Base-by-base conservation (phyloP, 306 rosid genomes). In the Carpinus viminea region DNA sequence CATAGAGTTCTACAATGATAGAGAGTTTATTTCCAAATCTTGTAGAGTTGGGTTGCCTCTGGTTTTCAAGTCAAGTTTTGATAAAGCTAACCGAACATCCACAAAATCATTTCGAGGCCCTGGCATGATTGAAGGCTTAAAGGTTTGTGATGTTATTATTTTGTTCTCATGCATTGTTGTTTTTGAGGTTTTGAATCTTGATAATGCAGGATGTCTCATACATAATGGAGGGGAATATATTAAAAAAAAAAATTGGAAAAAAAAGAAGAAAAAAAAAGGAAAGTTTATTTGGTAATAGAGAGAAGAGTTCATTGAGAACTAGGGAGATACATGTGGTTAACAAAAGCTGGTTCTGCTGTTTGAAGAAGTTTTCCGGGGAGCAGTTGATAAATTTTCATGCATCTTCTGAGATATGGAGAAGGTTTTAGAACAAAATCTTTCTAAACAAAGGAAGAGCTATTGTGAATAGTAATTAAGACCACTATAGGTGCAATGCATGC, bases 51-150 rank as follows among this genome's bases (percentile, higher is more conserved):
- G 96, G 75, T 80, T 95, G 84, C 98, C 94, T 6, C 83, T 95
- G 88, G 91, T 95, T 78, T 95, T 95, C 89, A 93, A 92, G 88
- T 91, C 99, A 64, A 95, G 99, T 88, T 95, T 95, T 74, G 98
- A 95, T 81, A 95, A 93, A 84, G 99, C 99, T 74, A 95, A 95
- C 83, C 87, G 97, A 55, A 95, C 98, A 64, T 95, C 99, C 24
- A 91, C 98, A 68, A 95, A 95, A 82, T 95, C 98, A 72, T 93
- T 95, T 74, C n/a, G 96, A 12, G 98, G 99, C 85, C 99, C 98
- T 0, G 99, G 99, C 86, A 78, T 93, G 91, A 80, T 2, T 34
- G 96, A 95, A 85, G 98, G 98, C 80, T 82, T 93, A 83, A 93
- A 91, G 99, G 98, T 95, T 46, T 65, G 21, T 31, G 70, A 45